Conservation (phyloP, 768 basidiomycete species). For the Xerocomus spinulosus region DNA sequence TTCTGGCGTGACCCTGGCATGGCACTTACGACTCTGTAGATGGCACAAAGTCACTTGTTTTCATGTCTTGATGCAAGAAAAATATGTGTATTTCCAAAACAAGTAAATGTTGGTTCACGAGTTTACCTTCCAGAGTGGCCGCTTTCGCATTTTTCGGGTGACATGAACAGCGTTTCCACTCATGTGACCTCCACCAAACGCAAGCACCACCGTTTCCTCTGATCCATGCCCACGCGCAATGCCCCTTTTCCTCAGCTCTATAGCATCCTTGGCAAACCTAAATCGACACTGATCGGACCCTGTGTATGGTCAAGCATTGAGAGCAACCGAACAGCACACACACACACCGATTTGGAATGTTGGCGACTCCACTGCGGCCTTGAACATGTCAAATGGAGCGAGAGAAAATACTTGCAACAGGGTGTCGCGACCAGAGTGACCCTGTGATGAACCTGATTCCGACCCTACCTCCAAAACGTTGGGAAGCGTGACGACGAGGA, state of each 20-base stretch:
- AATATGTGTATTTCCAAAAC: constrained; percentile 21
- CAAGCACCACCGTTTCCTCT: constrained; percentile 89
- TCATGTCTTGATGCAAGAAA: constrained; percentile 12
- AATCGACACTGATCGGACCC: constrained; percentile 84
- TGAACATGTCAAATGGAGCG: constrained; percentile 87
- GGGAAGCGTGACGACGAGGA: constrained; percentile 71
- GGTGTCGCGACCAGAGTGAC: constrained; percentile 69
- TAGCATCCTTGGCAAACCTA: constrained; percentile 87
- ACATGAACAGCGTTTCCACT: constrained; percentile 78
- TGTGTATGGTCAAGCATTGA: constrained; percentile 28
- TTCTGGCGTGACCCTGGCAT: constrained; percentile 8
- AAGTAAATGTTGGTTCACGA: constrained; percentile 46
- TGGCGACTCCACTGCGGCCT: constrained; percentile 73
- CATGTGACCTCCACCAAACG: constrained; percentile 70
- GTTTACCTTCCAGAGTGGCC: constrained; percentile 77
- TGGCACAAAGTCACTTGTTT: background rate
- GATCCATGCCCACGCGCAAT: constrained; percentile 64
- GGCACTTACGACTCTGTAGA: no score
- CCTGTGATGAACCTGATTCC: constrained; percentile 35
- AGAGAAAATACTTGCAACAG: constrained; percentile 70
- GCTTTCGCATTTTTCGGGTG: constrained; percentile 82
- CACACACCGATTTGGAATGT: constrained; percentile 71
- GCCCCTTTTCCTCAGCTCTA: constrained; percentile 78
- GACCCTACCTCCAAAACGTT: constrained; percentile 51
- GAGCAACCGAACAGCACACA: constrained; percentile 7